Evolutionary conservation across 257 asterid genomes (phyloP), one percentile per base, ranked within the genome.

Genomic region (Echium plantagineum): DNA sequence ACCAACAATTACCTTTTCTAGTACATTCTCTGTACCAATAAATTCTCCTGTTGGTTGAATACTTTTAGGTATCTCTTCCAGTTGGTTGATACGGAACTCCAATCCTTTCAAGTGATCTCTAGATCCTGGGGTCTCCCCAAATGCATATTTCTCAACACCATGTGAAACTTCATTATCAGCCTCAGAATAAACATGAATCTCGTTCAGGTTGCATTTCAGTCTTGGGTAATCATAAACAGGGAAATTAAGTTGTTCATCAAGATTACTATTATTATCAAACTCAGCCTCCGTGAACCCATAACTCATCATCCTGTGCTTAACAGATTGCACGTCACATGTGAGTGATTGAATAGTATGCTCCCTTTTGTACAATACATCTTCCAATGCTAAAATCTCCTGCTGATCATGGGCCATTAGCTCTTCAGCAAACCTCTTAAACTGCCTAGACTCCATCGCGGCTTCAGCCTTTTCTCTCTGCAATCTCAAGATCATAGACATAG

Each of bases 401-500:
- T 85, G 85, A 66, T 91, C 95, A 70, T 91, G 97, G 4, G 94
- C 94, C 86, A 88, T 89, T 76, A 77, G 88, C 82, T 85, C 98
- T 81, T 91, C 97, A 0, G 83, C 85, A 21, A 80, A 84, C 75
- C 91, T 79, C 81, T 84, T 91, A 67, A 91, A 91, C 70, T 91
- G 98, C 71, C 90, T 77, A 6, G 83, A 75, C 72, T 91, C 98
- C 97, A 91, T 88, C 75, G 88, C 89, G 66, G 79, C 55, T 85
- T 84, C 97, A 4, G 94, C 94, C 64, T 88, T 91, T 64, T 85
- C 97, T 61, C 96, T 81, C 80, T 91, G 98, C 81, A 91, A 67
- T 81, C 94, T 81, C 75, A 88, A 79, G 63, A 88, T 91, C 98
- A 91, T 91, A 5, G 98, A 91, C 94, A 91, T 81, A 0, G 98